Conservation (phyloP, 2,329 filamentous ascomycete genomes). For the Xylariaceae sp. region DNA sequence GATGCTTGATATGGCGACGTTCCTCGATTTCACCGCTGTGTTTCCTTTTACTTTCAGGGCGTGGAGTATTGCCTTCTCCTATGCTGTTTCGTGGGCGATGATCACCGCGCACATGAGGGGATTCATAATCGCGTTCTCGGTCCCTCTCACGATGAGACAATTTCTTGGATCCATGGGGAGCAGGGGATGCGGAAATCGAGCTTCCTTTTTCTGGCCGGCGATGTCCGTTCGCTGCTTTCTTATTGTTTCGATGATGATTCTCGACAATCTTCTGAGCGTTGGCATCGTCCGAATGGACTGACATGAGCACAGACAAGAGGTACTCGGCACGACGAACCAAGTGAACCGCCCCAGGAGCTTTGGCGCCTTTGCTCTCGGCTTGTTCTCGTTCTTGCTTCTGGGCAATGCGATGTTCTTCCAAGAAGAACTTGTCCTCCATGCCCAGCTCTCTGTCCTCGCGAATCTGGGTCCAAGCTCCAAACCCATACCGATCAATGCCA, state of each 20-base stretch:
- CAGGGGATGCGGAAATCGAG: conserved; percentile 70
- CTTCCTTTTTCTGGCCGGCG: conserved; percentile 57
- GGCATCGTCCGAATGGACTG: conserved; percentile 74
- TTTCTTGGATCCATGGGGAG: conserved; percentile 53
- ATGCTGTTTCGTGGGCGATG: conserved; percentile 50
- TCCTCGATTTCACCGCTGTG: conserved; percentile 54
- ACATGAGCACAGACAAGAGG: conserved; percentile 87
- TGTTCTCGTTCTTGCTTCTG: conserved; percentile 91
- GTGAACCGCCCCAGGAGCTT: conserved; percentile 95
- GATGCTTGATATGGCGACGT: conserved; percentile 46
- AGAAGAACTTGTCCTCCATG: conserved; percentile 86
- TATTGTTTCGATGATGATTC: conserved; percentile 93
- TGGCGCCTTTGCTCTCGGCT: conserved; percentile 73
- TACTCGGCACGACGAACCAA: conserved; percentile 94
- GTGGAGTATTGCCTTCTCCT: conserved; percentile 50
- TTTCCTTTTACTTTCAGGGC: conserved; percentile 60
- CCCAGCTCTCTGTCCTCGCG: conserved; percentile 86
- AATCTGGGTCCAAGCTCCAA: conserved; percentile 93
- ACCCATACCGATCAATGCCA: conserved; percentile 89
- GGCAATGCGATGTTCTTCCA: conserved; percentile 97
- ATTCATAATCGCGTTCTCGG: conserved; percentile 44
- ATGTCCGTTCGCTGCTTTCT: conserved; percentile 65
- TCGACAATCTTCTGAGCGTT: conserved; percentile 78
- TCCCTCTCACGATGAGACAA: conserved; percentile 46
- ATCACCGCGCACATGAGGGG: conserved; percentile 43